Percentiles rank a stretch among this genome's conserved stretches.
Evolutionary conservation across 805 yeast genomes (phyloP).

Genomic region (Cyberlindnera maritima): DNA sequence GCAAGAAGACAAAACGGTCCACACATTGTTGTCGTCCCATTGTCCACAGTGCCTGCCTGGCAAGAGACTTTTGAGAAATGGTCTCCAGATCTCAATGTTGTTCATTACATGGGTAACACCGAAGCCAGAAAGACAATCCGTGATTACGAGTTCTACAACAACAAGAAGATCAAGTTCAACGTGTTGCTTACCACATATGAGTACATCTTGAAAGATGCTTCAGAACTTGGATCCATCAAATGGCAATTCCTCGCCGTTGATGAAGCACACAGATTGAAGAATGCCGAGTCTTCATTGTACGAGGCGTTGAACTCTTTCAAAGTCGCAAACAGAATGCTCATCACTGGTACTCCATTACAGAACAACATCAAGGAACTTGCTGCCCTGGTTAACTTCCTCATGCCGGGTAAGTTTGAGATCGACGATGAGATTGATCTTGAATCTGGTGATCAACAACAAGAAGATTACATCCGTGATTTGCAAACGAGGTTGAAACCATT

Average conservation of each 20-base stretch:
- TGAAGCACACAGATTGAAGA: slow-evolving; percentile 96
- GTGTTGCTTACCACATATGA: slow-evolving; percentile 94
- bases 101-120: slow-evolving; percentile 90
- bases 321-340: slow-evolving; percentile 78
- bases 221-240: slow-evolving; percentile 73
- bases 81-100: slow-evolving; percentile 94
- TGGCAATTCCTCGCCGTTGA: slow-evolving; percentile 99
- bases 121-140: slow-evolving; percentile 79
- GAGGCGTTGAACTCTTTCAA: slow-evolving; percentile 83
- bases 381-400: slow-evolving; percentile 88
- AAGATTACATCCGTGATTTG: slow-evolving; percentile 78
- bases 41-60: slow-evolving; percentile 98
- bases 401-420: slow-evolving; percentile 90
- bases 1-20: slow-evolving; percentile 98
- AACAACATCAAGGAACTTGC: slow-evolving; percentile 94
- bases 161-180: slow-evolving; percentile 81
- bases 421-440: slow-evolving; percentile 91
- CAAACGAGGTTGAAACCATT: slow-evolving; percentile 88
- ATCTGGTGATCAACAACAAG: slow-evolving; percentile 77
- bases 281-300: slow-evolving; percentile 89
- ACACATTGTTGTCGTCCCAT: slow-evolving; percentile 92
- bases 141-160: slow-evolving; percentile 78
- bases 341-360: slow-evolving; percentile 98
- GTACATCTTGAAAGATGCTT: slow-evolving; percentile 85
- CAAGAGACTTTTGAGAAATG: slow-evolving; percentile 97